phyloP scores from a whole-genome alignment of 257 asterid genomes.

The Haberlea rhodopensis region DNA sequence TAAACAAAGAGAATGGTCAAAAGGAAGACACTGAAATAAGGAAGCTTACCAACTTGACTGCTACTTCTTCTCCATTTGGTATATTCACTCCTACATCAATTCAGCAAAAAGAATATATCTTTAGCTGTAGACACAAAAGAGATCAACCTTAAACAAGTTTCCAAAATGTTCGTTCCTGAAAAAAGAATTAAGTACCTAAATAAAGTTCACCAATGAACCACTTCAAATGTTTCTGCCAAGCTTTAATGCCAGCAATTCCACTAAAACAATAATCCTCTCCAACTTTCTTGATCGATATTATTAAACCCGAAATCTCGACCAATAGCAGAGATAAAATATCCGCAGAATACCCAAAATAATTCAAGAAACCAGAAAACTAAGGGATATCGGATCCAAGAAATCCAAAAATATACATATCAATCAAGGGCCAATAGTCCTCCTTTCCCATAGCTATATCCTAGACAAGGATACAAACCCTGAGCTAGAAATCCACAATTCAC shows the following conservation, averaged over 20 bases:
- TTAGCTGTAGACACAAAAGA: not conserved
- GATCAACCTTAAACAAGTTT: not conserved
- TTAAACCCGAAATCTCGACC: constrained; percentile 26
- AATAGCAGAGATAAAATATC: not conserved
- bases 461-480: constrained; percentile 35
- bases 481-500: constrained; percentile 46
- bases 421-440: constrained; percentile 17
- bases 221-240: constrained; percentile 94
- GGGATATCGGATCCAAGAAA: constrained; percentile 28
- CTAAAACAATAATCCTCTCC: constrained; percentile 17
- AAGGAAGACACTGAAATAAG: constrained; percentile 13
- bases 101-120: constrained; percentile 19
- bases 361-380: constrained; percentile 17
- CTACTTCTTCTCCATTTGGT: constrained; percentile 96
- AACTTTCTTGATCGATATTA: constrained; percentile 17
- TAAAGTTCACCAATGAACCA: constrained; percentile 97
- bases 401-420: constrained; percentile 27
- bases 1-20: constrained; percentile 8
- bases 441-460: constrained; percentile 46
- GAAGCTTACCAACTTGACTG: constrained; percentile 70
- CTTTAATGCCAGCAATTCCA: constrained; percentile 40
- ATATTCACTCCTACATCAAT: constrained; percentile 65
- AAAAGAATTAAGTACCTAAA: constrained; percentile 50
- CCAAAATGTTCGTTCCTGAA: constrained; percentile 7
- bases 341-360: constrained; percentile 9